phyloP scores from a whole-genome alignment of 176 grass and related monocot genomes.

The Calamus simplicifolius region DNA sequence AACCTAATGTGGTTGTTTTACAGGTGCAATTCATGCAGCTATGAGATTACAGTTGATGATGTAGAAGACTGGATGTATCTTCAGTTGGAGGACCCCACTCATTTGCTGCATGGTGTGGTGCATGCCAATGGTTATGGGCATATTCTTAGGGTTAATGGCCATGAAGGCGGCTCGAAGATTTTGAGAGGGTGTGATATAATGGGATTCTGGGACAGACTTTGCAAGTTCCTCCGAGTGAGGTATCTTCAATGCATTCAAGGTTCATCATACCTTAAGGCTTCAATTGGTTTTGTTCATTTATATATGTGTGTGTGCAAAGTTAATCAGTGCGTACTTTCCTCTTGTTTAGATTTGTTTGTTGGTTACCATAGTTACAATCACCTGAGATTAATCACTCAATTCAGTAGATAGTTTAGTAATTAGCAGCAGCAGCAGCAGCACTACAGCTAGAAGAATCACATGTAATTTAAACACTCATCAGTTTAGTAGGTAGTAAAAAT shows the following conservation, averaged over 20 bases:
- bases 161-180: constrained; percentile 39
- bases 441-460: no score
- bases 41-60: constrained; percentile 13
- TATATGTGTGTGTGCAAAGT: no score
- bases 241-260: not conserved
- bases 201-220: constrained; percentile 70
- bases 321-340: no score
- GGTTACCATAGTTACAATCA: no score
- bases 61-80: constrained; percentile 27
- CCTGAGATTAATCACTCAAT: no score
- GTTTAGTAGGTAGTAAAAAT: no score
- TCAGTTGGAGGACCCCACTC: constrained; percentile 30
- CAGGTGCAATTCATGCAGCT: constrained; percentile 35
- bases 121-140: constrained; percentile 83
- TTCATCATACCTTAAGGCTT: no score
- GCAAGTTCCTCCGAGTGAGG: constrained; percentile 62
- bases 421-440: no score
- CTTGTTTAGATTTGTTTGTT: no score
- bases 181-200: constrained; percentile 51
- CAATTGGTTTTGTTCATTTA: no score
- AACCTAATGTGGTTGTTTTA: constrained; percentile 1
- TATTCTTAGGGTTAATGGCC: constrained; percentile 51
- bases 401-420: no score
- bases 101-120: constrained; percentile 59
- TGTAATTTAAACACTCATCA: no score